Conservation (phyloP, 495 filamentous ascomycete genomes). For the Pyrenopolyporus hunteri region DNA sequence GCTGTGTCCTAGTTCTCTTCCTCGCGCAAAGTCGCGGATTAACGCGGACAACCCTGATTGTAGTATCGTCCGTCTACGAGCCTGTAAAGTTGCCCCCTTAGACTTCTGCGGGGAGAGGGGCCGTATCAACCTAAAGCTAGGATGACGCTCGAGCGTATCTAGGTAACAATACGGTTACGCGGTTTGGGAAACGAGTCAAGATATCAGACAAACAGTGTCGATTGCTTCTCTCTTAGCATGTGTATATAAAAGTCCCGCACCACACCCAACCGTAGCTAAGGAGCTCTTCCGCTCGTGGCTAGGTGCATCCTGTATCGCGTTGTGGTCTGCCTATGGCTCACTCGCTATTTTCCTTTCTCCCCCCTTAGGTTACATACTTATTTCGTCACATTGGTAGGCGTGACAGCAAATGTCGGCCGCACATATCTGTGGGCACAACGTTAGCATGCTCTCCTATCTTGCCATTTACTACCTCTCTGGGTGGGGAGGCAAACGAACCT, state of each 20-base stretch:
- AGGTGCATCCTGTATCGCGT: background rate
- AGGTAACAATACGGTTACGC: too few species aligned
- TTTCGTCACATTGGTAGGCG: conserved; percentile 61
- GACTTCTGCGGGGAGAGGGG: too few species aligned
- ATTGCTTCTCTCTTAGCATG: conserved; percentile 16
- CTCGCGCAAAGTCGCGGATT: too few species aligned
- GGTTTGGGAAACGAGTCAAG: too few species aligned
- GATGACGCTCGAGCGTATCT: too few species aligned
- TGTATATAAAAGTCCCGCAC: conserved; percentile 14
- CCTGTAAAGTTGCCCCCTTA: too few species aligned
- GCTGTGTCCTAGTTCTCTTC: too few species aligned
- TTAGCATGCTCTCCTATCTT: background rate
- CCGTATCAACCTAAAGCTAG: too few species aligned
- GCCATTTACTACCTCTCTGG: background rate
- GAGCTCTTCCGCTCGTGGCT: conserved; percentile 34
- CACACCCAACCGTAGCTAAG: conserved; percentile 6
- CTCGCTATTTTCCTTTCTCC: background rate
- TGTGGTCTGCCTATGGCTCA: background rate
- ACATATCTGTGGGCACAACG: conserved; percentile 60
- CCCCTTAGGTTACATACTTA: conserved; percentile 31
- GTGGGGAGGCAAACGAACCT: conserved; percentile 61
- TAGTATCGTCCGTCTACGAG: too few species aligned
- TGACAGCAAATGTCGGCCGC: conserved; percentile 70
- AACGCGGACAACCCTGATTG: too few species aligned
- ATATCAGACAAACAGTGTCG: background rate